Conservation (phyloP, 1,139 yeast genomes). For the Sugiyamaella novakii region DNA sequence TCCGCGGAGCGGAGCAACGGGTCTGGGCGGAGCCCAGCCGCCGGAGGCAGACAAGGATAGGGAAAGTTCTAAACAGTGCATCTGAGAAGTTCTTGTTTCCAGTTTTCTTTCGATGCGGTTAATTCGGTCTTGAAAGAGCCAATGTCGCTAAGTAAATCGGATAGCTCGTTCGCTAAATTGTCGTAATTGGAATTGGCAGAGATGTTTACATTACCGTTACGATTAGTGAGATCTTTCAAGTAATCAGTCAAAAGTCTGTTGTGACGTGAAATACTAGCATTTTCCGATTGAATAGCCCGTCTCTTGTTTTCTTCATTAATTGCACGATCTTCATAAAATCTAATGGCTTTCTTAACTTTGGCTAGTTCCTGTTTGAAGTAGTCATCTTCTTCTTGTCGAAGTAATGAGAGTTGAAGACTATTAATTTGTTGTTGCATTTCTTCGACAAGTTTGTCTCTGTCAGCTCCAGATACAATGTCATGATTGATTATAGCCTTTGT, state of each 20-base stretch:
- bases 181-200: constrained; percentile 21
- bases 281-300: constrained; percentile 41
- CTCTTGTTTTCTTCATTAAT: constrained; percentile 43
- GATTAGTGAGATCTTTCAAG: constrained; percentile 40
- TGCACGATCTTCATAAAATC: constrained; percentile 50
- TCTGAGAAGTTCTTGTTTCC: constrained; percentile 6
- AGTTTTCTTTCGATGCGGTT: constrained; percentile 15
- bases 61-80: neutral
- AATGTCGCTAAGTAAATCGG: constrained; percentile 27
- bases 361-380: constrained; percentile 39
- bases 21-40: neutral
- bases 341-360: constrained; percentile 42
- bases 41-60: neutral
- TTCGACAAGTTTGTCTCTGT: constrained; percentile 43
- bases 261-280: constrained; percentile 37
- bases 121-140: constrained; percentile 18
- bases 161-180: constrained; percentile 27
- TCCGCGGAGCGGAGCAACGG: neutral
- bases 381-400: constrained; percentile 35
- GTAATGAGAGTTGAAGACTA: constrained; percentile 41
- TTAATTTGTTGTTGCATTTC: constrained; percentile 48
- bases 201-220: constrained; percentile 2
- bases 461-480: constrained; percentile 46
- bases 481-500: constrained; percentile 59
- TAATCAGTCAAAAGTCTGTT: constrained; percentile 41